Evolutionary conservation across 805 yeast genomes (phyloP), one percentile per base, ranked within the genome.

Genomic region (Ogataea neopini): DNA sequence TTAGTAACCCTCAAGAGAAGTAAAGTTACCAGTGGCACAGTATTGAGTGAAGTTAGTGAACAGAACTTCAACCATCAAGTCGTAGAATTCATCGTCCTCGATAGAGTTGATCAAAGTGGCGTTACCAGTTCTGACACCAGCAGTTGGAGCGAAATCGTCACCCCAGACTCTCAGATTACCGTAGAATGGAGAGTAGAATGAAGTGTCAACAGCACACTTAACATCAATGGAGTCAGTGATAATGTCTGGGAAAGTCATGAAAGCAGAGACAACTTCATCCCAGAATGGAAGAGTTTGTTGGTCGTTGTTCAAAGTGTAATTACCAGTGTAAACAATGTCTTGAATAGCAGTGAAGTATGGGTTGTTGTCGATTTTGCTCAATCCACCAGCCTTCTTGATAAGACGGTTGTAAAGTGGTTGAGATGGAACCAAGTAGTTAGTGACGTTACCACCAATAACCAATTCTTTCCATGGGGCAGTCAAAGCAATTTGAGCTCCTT

Each of bases 401-500:
- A 72, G 50, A 26, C 44, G 49, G 51, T 72, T 64, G 52, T 63
- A 69, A 28, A 71, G 50, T 23, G 57, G 61, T 56, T 70, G 74
- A 10, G 75, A 65, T 47, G 74, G 74, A 38, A 61, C 67, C 36
- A 70, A 49, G 53, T 66, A 65, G 58, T 70, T 71, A 30, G 76
- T 71, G 43, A 70, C 72, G 51, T 73, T 71, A 25, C 71, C 74
- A 43, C 74, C 76, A 48, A 73, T 67, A 47, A 59, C 58, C 10
- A 71, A 44, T 23, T 69, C 66, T 18, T 62, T 64, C 75, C 75
- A 72, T 20, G 65, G 63, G 7, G 74, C 71, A 29, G 74, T 65
- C 38, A 72, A 51, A n/a, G 65, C 72, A 9, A 69, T 70, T 55
- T 71, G 73, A 28, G 76, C 75, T 14, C 73, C 76, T 57, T 72